Percentiles rank a stretch among this genome's conserved stretches.
Evolutionary conservation across 163 green algal species (phyloP).

Genomic region (Prototheca stagnorum): DNA sequence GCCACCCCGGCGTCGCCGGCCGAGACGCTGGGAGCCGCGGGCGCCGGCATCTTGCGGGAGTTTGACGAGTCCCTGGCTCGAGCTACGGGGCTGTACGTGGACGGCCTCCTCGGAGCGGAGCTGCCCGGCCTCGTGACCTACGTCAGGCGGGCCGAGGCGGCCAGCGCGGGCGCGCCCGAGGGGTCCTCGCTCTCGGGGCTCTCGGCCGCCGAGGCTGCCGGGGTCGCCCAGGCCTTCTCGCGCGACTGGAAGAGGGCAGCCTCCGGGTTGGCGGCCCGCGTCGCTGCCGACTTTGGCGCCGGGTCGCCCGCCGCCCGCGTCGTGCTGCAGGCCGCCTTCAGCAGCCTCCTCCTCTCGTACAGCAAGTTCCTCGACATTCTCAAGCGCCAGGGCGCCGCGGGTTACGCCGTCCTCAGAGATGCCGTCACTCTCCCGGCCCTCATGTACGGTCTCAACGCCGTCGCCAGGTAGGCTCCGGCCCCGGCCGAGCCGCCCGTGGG

Average conservation of each 20-base stretch:
- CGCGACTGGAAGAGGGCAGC: slow-evolving; percentile 51
- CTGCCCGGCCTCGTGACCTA: slow-evolving; percentile 45
- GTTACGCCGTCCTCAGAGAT: slow-evolving; percentile 34
- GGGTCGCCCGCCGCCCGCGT: slow-evolving; percentile 26
- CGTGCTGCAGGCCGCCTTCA: slow-evolving; percentile 74
- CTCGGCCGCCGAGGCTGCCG: slow-evolving; percentile 20
- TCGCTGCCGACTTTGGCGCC: slow-evolving; percentile 57
- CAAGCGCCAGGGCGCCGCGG: slow-evolving; percentile 54
- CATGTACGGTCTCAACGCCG: slow-evolving; percentile 72
- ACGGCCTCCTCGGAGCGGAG: slow-evolving; percentile 61
- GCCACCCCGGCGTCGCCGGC: too few relatives aligned
- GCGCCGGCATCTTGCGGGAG: slow-evolving; percentile 47
- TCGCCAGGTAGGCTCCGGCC: background rate
- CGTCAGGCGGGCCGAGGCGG: slow-evolving; percentile 15
- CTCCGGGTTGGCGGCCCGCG: slow-evolving; percentile 32
- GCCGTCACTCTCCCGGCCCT: slow-evolving; percentile 75
- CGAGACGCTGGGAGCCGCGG: background rate
- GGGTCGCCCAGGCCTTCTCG: slow-evolving; percentile 32
- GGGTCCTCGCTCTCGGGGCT: slow-evolving; percentile 40
- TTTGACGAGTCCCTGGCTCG: slow-evolving; percentile 57
- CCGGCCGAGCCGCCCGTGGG: too few relatives aligned
- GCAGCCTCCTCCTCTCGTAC: slow-evolving; percentile 86
- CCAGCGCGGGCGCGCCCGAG: slow-evolving; percentile 18
- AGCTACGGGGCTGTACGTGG: slow-evolving; percentile 61
- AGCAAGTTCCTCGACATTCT: slow-evolving; percentile 78